phyloP scores from a whole-genome alignment of 1,284 basidiomycete species.

The Tetrapyrgos nigripes region DNA sequence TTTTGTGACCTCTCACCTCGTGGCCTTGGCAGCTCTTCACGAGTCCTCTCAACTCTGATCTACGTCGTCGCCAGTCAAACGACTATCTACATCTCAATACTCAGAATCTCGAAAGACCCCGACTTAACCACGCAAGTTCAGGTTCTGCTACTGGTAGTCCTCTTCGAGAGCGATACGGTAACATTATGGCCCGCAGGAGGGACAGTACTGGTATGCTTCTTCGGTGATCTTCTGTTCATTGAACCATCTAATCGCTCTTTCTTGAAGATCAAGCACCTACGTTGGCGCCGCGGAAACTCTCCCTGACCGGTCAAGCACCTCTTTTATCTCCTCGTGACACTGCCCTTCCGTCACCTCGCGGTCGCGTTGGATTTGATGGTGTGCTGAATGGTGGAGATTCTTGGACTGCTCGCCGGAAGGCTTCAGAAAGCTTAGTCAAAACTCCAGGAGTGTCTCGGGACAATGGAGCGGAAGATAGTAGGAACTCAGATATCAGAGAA shows the following conservation, averaged over 20 bases:
- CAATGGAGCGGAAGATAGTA: constrained; percentile 45
- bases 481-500: constrained; percentile 59
- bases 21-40: constrained; percentile 63
- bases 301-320: constrained; percentile 66
- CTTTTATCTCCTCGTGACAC: constrained; percentile 63
- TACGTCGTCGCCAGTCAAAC: constrained; percentile 80
- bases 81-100: constrained; percentile 67
- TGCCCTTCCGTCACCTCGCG: constrained; percentile 68
- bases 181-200: constrained; percentile 62
- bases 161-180: constrained; percentile 69
- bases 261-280: constrained; percentile 54
- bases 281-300: constrained; percentile 67
- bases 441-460: constrained; percentile 44
- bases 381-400: constrained; percentile 69
- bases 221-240: constrained; percentile 12
- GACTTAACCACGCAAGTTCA: constrained; percentile 54
- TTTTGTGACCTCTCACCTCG: constrained; percentile 22
- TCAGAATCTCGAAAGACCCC: constrained; percentile 59
- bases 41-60: constrained; percentile 78
- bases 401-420: constrained; percentile 66
- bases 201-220: constrained; percentile 65
- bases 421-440: constrained; percentile 53
- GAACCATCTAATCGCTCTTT: constrained; percentile 4
- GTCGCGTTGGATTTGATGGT: constrained; percentile 75
- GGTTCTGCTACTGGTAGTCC: constrained; percentile 57